A percentile compares a stretch with the other conserved stretches of the same genome.
Conservation (phyloP, 257 asterid species). For the Nicotiana paniculata region DNA sequence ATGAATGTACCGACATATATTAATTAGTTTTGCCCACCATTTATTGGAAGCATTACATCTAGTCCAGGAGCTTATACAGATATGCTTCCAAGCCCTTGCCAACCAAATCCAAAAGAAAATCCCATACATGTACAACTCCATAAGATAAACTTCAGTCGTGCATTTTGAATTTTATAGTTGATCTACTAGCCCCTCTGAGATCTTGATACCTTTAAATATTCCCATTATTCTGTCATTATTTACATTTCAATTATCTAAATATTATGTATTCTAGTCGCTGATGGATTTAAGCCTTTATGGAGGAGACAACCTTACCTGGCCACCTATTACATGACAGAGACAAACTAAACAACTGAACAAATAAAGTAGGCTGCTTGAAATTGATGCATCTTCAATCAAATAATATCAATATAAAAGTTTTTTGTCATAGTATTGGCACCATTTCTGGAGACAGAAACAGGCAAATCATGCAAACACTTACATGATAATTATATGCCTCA, state of each 20-base stretch:
- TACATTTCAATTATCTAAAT: neutral
- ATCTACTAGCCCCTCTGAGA: neutral
- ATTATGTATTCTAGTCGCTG: neutral
- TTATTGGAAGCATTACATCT: neutral
- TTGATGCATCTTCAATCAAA: neutral
- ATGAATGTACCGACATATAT: neutral
- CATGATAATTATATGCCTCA: neutral
- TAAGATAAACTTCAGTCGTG: neutral
- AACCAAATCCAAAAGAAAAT: neutral
- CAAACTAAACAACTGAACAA: constrained; percentile 1
- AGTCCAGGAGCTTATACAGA: neutral
- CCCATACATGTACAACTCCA: neutral
- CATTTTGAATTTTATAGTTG: neutral
- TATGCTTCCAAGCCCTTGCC: neutral
- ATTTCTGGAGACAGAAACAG: constrained; percentile 3
- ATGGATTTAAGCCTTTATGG: neutral
- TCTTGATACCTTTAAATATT: neutral
- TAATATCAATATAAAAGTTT: neutral
- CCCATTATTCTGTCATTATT: neutral
- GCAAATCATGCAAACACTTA: neutral
- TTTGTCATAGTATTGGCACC: neutral
- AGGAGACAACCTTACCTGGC: constrained; percentile 2
- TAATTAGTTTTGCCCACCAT: neutral
- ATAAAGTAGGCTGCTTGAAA: neutral
- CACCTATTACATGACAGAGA: neutral